Conservation (phyloP, 2,329 filamentous ascomycete species). For the Alternaria triticimaculans region DNA sequence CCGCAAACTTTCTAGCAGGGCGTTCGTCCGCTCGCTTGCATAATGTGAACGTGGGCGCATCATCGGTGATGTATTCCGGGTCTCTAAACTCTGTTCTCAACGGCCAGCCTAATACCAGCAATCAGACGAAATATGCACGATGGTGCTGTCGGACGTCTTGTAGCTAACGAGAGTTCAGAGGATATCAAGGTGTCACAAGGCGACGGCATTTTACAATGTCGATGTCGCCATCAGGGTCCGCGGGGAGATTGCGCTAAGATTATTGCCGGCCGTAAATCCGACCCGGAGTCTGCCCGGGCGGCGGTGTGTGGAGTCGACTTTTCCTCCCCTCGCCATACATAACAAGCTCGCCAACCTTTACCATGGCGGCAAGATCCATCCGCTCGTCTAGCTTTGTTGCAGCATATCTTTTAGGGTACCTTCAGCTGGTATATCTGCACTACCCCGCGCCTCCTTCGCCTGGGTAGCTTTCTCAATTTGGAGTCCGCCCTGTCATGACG, state of each 20-base stretch:
- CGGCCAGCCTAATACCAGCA: not conserved
- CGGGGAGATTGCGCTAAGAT: not conserved
- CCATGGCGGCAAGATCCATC: not conserved
- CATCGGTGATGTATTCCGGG: no score
- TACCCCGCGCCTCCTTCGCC: not conserved
- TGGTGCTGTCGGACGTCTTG: not conserved
- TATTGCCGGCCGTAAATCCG: not conserved
- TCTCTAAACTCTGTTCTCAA: no score
- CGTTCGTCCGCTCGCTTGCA: not conserved
- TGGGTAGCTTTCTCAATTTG: not conserved
- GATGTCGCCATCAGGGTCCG: not conserved
- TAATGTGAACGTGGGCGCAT: no score
- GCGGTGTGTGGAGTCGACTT: not conserved
- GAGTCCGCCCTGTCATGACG: conserved; percentile 10
- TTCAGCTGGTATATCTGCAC: not conserved
- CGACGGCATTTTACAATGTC: no score
- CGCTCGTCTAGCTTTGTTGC: not conserved
- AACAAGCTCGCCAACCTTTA: not conserved
- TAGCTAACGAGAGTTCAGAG: not conserved
- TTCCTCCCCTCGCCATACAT: not conserved
- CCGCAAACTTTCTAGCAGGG: not conserved
- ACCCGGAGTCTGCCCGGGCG: not conserved
- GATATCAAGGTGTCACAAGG: not conserved
- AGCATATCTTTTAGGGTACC: not conserved
- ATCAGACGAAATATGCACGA: not conserved